Conservation (phyloP, 1,284 basidiomycete species). For the Paramarasmius palmivorus region DNA sequence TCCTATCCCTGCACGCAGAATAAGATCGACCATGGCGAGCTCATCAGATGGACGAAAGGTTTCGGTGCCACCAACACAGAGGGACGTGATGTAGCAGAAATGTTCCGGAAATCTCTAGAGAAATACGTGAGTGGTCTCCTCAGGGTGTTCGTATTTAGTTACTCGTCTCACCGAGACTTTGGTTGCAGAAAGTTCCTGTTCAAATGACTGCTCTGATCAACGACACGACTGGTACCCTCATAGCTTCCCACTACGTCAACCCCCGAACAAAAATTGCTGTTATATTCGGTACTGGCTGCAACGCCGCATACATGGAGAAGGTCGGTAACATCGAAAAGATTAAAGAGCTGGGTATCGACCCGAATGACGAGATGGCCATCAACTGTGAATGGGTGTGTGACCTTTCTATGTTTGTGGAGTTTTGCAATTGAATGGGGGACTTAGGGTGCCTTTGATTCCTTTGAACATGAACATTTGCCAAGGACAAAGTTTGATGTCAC, state of each 20-base stretch:
- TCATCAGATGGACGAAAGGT: conserved; percentile 99
- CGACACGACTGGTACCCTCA: conserved; percentile 96
- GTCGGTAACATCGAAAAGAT: conserved; percentile 81
- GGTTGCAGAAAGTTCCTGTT: conserved; percentile 65
- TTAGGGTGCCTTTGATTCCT: conserved; percentile 97
- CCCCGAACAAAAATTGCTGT: conserved; percentile 89
- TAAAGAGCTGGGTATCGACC: conserved; percentile 70
- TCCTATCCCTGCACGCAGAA: conserved; percentile 94
- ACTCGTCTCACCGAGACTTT: conserved; percentile 5
- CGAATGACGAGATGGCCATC: conserved; percentile 84
- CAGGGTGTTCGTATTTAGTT: background rate
- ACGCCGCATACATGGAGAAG: conserved; percentile 96
- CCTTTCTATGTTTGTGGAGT: background rate
- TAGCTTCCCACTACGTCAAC: conserved; percentile 96
- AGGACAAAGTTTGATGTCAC: conserved; percentile 93
- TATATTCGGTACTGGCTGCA: conserved; percentile 98
- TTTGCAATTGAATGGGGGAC: background rate
- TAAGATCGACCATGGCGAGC: conserved; percentile 90
- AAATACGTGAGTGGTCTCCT: conserved; percentile 55
- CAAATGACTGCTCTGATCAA: conserved; percentile 88
- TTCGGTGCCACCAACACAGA: conserved; percentile 94
- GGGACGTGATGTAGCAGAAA: conserved; percentile 88
- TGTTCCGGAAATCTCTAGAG: conserved; percentile 85
- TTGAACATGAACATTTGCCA: conserved; percentile 91
- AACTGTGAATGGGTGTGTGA: conserved; percentile 90